Percentiles rank a stretch among this genome's conserved stretches.
Evolutionary conservation across 2,329 filamentous ascomycete species (phyloP).

Genomic region (Verticillium nonalfalfae): DNA sequence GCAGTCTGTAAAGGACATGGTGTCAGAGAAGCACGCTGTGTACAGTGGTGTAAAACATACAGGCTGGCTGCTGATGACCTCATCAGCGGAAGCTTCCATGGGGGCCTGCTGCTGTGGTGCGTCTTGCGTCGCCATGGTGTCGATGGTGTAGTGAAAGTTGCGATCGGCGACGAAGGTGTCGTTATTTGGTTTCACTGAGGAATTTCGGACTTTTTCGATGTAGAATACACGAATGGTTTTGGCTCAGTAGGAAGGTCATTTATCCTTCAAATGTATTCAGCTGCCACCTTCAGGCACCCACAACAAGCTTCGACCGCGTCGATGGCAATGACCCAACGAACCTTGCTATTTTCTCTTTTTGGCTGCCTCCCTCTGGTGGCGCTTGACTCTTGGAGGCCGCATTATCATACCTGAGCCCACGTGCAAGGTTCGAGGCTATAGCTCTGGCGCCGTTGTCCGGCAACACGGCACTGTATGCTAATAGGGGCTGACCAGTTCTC

Average conservation of each 20-base stretch:
- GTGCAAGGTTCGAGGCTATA: background rate
- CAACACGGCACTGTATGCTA: background rate
- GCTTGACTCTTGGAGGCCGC: background rate
- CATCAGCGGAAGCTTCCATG: conserved; percentile 27
- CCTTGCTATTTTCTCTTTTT: background rate
- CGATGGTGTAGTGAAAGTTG: background rate
- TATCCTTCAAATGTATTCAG: background rate
- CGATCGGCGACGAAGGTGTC: background rate
- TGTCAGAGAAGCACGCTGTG: background rate
- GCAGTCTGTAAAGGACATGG: background rate
- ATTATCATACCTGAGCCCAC: background rate
- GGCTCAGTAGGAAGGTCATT: background rate
- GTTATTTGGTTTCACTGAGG: background rate
- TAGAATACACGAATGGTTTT: background rate
- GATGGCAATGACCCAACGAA: background rate
- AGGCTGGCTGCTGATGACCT: conserved; percentile 33
- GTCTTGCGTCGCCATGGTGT: conserved; percentile 32
- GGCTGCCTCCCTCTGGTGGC: background rate
- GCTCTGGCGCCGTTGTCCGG: background rate
- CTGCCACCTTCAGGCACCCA: background rate
- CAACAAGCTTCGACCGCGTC: background rate
- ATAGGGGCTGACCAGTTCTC: background rate
- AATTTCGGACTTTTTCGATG: too few relatives aligned
- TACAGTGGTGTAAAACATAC: conserved; percentile 19
- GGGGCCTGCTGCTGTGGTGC: conserved; percentile 36